phyloP scores from a whole-genome alignment of 2,329 filamentous ascomycete species.

The Grosmannia penicillata region DNA sequence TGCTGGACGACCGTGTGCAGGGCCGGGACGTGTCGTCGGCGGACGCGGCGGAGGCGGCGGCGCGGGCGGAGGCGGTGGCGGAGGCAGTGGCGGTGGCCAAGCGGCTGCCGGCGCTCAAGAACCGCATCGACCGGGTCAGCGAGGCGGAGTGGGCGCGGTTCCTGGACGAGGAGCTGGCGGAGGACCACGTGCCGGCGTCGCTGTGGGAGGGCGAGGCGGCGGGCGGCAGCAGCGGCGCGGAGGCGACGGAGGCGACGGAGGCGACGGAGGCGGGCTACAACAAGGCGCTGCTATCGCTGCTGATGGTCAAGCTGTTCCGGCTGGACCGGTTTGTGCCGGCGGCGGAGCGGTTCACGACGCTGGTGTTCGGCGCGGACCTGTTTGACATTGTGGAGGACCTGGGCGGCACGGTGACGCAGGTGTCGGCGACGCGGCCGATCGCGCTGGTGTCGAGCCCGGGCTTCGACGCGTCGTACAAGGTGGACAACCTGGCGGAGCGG shows the following conservation, averaged over 20 bases:
- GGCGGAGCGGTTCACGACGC: constrained; percentile 76
- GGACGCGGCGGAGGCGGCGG: not conserved
- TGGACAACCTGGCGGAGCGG: constrained; percentile 83
- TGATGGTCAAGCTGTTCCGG: constrained; percentile 88
- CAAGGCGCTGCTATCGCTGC: constrained; percentile 64
- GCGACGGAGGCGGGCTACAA: constrained; percentile 35
- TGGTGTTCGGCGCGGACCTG: constrained; percentile 71
- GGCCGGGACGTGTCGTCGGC: constrained; percentile 57
- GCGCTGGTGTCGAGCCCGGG: constrained; percentile 88
- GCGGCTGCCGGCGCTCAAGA: constrained; percentile 59
- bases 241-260: not conserved
- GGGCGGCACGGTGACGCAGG: constrained; percentile 69
- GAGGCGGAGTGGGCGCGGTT: constrained; percentile 64
- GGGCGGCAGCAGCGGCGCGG: not conserved
- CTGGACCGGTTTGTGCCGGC: constrained; percentile 89
- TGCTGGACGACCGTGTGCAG: constrained; percentile 64
- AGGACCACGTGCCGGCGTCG: constrained; percentile 63
- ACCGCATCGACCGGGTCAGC: constrained; percentile 48
- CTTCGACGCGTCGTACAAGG: constrained; percentile 98
- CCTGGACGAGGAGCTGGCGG: constrained; percentile 71
- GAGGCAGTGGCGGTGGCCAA: constrained; percentile 54
- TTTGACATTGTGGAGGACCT: constrained; percentile 79
- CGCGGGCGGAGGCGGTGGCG: constrained; percentile 46
- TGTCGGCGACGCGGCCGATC: constrained; percentile 71
- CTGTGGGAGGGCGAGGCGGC: constrained; percentile 50